Evolutionary conservation across 208 protist genomes (phyloP), one percentile per base, ranked within the genome.

Genomic region (Acanthamoeba sp.): DNA sequence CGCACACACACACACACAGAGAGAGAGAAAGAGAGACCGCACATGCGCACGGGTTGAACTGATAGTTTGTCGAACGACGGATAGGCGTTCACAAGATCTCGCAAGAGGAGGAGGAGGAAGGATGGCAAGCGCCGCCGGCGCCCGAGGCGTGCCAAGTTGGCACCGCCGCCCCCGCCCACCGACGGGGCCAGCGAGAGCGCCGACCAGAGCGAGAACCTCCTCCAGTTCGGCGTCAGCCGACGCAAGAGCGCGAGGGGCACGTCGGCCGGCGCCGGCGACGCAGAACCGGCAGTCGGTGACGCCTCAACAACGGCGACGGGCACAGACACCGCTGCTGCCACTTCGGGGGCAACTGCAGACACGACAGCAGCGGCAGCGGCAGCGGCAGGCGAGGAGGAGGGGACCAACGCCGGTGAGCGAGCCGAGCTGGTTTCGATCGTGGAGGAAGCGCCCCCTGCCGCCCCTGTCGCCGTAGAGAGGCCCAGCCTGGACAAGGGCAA

Each of bases 121-220:
- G 42, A 34, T 14, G 36, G 80, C 42, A 89, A 89, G 45, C 50
- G 62, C 16, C n/a, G 62, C 2, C 36, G 45, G 62, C 52, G 34
- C 4, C 85, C 24, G 73, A 69, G 69, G 9, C 2, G 36, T 20
- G n/a, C 18, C 36, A 91, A 64, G 55, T 38, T n/a, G 14, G 50
- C 20, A 24, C 52, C 71, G 32, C 22, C 6, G 36, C 85, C 64
- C n/a, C 38, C 20, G 38, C 40, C 18, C 38, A 38, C 66, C 24
- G 32, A 76, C 36, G 69, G 10, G 9, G 34, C 69, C 18, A 42
- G n/a, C 20, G 84, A 66, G 5, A 22, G 10, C 0, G 22, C 42
- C 38, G 34, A 52, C 48, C 85, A 91, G 42, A 73, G 59, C 57
- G 85, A 91, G n/a, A 91, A 91, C 36, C 57, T 91, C 2, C 62